Evolutionary conservation across 202 grass and related monocot species (phyloP), one percentile per base, ranked within the genome.

Genomic region (Eragrostis tef): DNA sequence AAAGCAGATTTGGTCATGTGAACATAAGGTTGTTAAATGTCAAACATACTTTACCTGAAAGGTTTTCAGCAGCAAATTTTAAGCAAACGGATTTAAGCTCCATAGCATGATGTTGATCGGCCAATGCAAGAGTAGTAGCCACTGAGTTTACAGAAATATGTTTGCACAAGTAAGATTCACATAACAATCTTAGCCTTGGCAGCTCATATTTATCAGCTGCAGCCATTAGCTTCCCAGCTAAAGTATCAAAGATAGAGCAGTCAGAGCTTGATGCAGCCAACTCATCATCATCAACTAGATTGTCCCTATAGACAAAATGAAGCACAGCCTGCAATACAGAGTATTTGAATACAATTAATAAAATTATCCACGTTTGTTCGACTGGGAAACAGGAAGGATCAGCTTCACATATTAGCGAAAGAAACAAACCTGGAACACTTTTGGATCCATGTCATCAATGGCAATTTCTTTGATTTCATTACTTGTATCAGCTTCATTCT

Each of bases 51-150:
- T 80, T 39, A 96, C 97, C 93, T 92, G 89, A 83, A 91, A 96
- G 92, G 63, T 96, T 93, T 80, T 96, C 93, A 75, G 97, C 97
- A 63, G 87, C 87, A 73, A 96, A 99, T 90, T 93, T 96, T 59
- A 99, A 89, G 83, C 96, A 99, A 84, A 93, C 90, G 58, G 93
- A 94, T 80, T 99, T 94, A 85, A 99, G 97, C 62, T 99, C 97
- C 61, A 44, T 86, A 34, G 97, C 97, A 91, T 94, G 93, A 70
- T 96, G 75, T 14, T 24, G 93, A 70, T 99, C 93, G 63, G 97
- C 97, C 72, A 99, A 84, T 65, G 93, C 93, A 81, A 96, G 87
- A 58, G 83, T 99, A 56, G 82, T 92, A 62, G 97, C 86, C 83
- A 99, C 91, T 43, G 93, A 89, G 70, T 96, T 88, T 59, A 99